These are phyloP conservation scores for Leptographium wingfieldii DNA, from an alignment of 2,329 filamentous ascomycete species.

Conservation along the genomic window DNA sequence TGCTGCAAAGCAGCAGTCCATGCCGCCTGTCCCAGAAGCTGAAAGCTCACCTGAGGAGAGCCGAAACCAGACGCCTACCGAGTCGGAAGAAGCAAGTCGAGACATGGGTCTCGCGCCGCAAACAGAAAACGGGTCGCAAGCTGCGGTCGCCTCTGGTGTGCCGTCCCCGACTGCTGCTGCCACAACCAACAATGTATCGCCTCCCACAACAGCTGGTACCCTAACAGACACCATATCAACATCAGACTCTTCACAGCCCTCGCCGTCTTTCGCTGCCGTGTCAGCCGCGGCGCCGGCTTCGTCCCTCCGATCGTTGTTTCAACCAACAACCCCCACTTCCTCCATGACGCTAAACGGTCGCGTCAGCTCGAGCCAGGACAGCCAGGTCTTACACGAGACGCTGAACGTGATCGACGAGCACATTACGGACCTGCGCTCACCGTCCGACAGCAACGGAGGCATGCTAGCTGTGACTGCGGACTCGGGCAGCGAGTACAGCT, in stretches of 20 bases:
- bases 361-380: conserved; percentile 37
- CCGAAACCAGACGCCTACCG: background rate
- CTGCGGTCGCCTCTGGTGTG: too few relatives aligned
- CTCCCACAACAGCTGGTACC: background rate
- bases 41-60: conserved; percentile 12
- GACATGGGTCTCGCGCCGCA: background rate
- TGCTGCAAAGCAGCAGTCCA: conserved; percentile 4
- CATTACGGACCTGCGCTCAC: conserved; percentile 68
- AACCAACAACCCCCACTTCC: conserved; percentile 12
- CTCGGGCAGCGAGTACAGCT: conserved; percentile 85
- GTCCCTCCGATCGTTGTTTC: conserved; percentile 15
- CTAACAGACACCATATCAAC: background rate
- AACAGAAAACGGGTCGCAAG: background rate
- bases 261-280: background rate
- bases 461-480: conserved; percentile 49
- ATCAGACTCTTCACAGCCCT: background rate
- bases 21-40: background rate
- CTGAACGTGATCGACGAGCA: conserved; percentile 95
- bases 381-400: conserved; percentile 84
- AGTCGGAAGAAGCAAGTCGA: background rate
- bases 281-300: conserved; percentile 8
- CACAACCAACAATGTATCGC: background rate
- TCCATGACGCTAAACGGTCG: conserved; percentile 22
- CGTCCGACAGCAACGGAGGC: conserved; percentile 33
- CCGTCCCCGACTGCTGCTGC: background rate